Evolutionary conservation across 768 basidiomycete genomes (phyloP), one percentile per base, ranked within the genome.

Genomic region (Calocybe gangraenosa): DNA sequence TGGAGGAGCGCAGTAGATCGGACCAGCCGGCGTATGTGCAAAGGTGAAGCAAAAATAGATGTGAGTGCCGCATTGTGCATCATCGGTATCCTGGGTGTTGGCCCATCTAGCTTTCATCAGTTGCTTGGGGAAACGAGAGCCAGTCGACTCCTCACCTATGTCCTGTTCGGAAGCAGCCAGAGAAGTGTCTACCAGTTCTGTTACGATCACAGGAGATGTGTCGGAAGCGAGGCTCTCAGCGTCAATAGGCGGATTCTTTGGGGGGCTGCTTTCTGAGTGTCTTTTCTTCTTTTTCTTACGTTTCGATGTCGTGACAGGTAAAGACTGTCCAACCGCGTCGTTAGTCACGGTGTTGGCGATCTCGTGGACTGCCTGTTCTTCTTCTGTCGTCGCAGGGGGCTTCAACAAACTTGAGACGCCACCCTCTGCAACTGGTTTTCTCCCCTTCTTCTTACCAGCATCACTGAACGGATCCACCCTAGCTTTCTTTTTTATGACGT

Each of bases 401-500:
- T 39, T 28, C 3, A 17, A n/a, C 25, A 28, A 41, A 3, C 46
- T 25, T 17, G 31, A 36, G 3, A 33, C 14, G 14, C 21, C 14
- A 20, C n/a, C 35, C 15, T 48, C 45, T 25, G 8, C 22, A n/a
- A 10, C 19, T 11, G 43, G 62, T 43, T 68, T 66, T 37, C 65
- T 63, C 46, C 68, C 75, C 53, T 73, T 78, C 61, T 71, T 77
- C 53, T 69, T 71, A 49, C 70, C 64, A 35, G 61, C 60, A 37
- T 58, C 58, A 40, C 62, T 66, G 50, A 87, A 87, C 0, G 81
- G 82, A 53, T 87, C 85, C 14, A 66, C 51, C 47, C 73, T 74
- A 8, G 65, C 63, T 56, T 79, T 84, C 61, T 82, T 86, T 60
- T 74, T 78, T 50, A 78, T 73, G 3, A 76, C 70, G 18, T 72